These are phyloP conservation scores for Astrothelium macrocarpum DNA, from an alignment of 495 filamentous ascomycete species.

Conservation along the genomic window DNA sequence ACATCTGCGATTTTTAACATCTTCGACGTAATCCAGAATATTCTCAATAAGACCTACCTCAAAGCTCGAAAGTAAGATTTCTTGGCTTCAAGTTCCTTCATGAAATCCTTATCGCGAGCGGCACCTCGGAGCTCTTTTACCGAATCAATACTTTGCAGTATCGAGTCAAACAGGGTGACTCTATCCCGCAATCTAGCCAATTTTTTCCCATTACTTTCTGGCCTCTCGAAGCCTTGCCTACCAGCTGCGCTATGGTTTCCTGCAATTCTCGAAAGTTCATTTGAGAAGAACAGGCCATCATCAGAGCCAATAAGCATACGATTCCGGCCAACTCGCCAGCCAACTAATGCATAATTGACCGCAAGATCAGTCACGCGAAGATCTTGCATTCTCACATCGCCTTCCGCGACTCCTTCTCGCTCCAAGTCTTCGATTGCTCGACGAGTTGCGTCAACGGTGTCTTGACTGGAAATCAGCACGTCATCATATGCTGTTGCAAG, in stretches of 20 bases:
- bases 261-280: slow-evolving; percentile 36
- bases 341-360: slow-evolving; percentile 84
- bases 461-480: slow-evolving; percentile 81
- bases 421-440: slow-evolving; percentile 83
- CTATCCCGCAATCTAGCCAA: slow-evolving; percentile 75
- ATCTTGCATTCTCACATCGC: slow-evolving; percentile 82
- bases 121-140: slow-evolving; percentile 84
- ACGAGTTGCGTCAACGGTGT: slow-evolving; percentile 87
- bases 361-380: slow-evolving; percentile 86
- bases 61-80: slow-evolving; percentile 78
- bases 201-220: slow-evolving; percentile 54
- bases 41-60: slow-evolving; percentile 44
- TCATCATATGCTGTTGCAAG: slow-evolving; percentile 81
- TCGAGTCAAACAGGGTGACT: slow-evolving; percentile 87
- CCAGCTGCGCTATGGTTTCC: slow-evolving; percentile 48
- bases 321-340: slow-evolving; percentile 91
- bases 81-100: slow-evolving; percentile 67
- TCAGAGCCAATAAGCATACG: slow-evolving; percentile 70
- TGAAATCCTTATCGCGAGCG: slow-evolving; percentile 70
- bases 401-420: slow-evolving; percentile 70
- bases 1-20: slow-evolving; percentile 43
- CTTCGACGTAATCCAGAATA: neutral
- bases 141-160: slow-evolving; percentile 79
- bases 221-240: slow-evolving; percentile 38
- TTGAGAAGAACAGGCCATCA: slow-evolving; percentile 59